Conservation (phyloP, 1,139 yeast genomes). For the Geotrichum siamense region DNA sequence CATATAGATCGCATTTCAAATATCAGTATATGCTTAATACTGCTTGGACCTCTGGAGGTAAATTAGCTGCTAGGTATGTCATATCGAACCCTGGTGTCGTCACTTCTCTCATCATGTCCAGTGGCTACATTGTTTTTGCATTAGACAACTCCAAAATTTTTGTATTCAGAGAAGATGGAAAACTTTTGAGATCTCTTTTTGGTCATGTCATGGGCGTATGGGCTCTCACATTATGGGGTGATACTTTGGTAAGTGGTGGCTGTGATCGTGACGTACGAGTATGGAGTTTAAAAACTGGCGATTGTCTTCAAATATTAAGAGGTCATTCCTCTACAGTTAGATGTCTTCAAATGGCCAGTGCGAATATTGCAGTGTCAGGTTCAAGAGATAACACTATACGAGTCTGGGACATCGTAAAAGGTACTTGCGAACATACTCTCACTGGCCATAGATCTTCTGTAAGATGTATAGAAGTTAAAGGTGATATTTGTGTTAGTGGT, state of each 20-base stretch:
- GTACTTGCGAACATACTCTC: slow-evolving; percentile 65
- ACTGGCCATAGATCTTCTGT: slow-evolving; percentile 70
- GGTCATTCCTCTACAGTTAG: slow-evolving; percentile 95
- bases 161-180: slow-evolving; percentile 54
- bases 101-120: slow-evolving; percentile 36
- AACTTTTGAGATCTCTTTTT: slow-evolving; percentile 54
- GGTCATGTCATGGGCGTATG: slow-evolving; percentile 98
- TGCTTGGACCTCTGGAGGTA: slow-evolving; percentile 40
- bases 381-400: slow-evolving; percentile 84
- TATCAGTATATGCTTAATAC: slow-evolving; percentile 38
- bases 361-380: slow-evolving; percentile 74
- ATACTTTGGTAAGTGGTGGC: slow-evolving; percentile 79
- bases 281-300: slow-evolving; percentile 77
- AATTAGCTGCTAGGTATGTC: slow-evolving; percentile 37
- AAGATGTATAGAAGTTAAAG: slow-evolving; percentile 63
- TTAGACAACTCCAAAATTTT: slow-evolving; percentile 40
- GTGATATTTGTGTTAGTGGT: slow-evolving; percentile 46
- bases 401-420: slow-evolving; percentile 83
- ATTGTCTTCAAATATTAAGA: slow-evolving; percentile 68
- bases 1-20: slow-evolving; percentile 39
- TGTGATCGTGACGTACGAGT: slow-evolving; percentile 85
- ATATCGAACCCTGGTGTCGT: slow-evolving; percentile 37
- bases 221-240: slow-evolving; percentile 81
- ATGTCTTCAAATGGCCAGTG: slow-evolving; percentile 69
- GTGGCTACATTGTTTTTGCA: slow-evolving; percentile 37